Conservation (phyloP, 139 green algal species). For the Edaphochlamys debaryana region DNA sequence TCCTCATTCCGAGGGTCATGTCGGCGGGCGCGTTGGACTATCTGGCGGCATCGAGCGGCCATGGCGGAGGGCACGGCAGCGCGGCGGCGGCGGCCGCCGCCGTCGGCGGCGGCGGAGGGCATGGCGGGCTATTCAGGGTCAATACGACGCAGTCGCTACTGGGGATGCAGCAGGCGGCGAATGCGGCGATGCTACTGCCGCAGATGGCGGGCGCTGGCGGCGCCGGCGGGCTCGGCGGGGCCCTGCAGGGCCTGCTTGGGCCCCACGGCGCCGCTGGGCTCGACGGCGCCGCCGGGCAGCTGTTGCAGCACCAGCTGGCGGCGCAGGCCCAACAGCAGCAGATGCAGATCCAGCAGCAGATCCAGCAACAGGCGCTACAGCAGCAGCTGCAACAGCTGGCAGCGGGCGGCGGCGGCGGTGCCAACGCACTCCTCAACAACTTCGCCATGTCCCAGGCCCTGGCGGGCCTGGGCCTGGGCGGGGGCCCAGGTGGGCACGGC, state of each 20-base stretch:
- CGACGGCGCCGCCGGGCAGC: slow-evolving; percentile 2
- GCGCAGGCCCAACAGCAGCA: slow-evolving; percentile 11
- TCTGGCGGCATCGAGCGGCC: neutral
- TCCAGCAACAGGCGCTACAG: slow-evolving; percentile 20
- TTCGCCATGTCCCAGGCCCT: slow-evolving; percentile 52
- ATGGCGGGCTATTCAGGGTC: slow-evolving; percentile 34
- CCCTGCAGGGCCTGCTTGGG: slow-evolving; percentile 26
- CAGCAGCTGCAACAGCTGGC: slow-evolving; percentile 32
- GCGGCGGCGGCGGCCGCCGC: neutral
- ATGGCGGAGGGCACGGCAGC: neutral
- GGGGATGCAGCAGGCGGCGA: slow-evolving; percentile 34
- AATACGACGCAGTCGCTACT: slow-evolving; percentile 32
- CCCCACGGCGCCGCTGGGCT: neutral
- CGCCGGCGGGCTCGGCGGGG: neutral
- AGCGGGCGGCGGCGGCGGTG: neutral
- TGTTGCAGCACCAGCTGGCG: neutral
- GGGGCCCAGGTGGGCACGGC: neutral
- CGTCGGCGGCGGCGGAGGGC: slow-evolving; percentile 30
- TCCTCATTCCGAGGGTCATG: slow-evolving; percentile 42
- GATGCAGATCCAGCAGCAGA: slow-evolving; percentile 16
- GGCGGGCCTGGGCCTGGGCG: neutral
- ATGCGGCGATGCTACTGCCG: slow-evolving; percentile 31
- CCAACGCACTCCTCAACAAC: slow-evolving; percentile 39
- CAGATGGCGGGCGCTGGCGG: slow-evolving; percentile 1
- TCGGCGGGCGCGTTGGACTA: slow-evolving; percentile 36